Percentiles rank a stretch among this genome's conserved stretches.
phyloP scores from a whole-genome alignment of 805 yeast genomes.

The Saccharomycopsis schoenii region DNA sequence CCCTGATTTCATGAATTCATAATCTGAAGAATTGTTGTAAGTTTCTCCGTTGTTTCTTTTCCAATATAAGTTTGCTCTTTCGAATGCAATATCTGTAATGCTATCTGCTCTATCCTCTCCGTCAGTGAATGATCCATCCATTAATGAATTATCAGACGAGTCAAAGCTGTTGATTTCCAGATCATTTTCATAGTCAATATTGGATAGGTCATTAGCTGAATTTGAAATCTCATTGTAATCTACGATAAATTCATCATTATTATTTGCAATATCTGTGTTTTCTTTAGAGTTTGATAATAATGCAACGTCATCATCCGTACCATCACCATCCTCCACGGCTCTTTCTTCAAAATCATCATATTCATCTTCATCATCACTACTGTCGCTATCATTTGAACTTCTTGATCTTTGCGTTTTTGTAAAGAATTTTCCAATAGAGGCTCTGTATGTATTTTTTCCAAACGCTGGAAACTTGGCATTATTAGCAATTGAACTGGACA shows the following conservation, averaged over 20 bases:
- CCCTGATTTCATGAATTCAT: neutral
- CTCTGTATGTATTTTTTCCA: constrained; percentile 10
- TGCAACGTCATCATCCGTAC: neutral
- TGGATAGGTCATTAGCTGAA: constrained; percentile 10
- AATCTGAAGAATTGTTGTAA: neutral
- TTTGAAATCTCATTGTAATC: constrained; percentile 11
- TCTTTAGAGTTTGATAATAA: neutral
- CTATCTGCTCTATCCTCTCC: constrained; percentile 17
- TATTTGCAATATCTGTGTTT: neutral
- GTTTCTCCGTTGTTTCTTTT: constrained; percentile 2
- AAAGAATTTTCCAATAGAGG: constrained; percentile 16
- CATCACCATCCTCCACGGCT: neutral
- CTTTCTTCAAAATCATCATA: neutral
- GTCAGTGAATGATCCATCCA: constrained; percentile 16
- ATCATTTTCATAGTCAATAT: constrained; percentile 15
- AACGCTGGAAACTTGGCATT: constrained; percentile 11
- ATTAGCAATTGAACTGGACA: neutral
- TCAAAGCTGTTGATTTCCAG: constrained; percentile 5
- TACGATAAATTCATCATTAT: constrained; percentile 8
- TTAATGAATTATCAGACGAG: constrained; percentile 14
- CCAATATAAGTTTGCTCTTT: constrained; percentile 14
- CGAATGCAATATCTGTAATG: constrained; percentile 15
- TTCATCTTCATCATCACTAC: constrained; percentile 15
- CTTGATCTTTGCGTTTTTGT: constrained; percentile 1
- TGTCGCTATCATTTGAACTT: constrained; percentile 14